phyloP scores from a whole-genome alignment of 2,329 filamentous ascomycete species.

The Dothistroma septosporum region DNA sequence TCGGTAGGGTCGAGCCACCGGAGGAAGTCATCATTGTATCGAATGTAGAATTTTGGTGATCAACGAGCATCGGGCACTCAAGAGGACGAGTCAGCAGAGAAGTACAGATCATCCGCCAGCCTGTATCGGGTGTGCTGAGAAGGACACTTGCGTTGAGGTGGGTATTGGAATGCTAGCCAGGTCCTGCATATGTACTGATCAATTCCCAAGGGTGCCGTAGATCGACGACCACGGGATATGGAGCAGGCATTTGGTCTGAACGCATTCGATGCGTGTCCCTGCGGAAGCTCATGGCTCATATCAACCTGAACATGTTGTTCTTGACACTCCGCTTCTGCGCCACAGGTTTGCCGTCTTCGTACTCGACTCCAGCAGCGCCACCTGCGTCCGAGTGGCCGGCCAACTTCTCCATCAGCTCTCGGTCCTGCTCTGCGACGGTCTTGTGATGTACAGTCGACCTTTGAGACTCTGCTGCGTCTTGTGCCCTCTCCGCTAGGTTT shows the following conservation, averaged over 20 bases:
- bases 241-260: too few species aligned
- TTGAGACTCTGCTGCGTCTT: constrained; percentile 22
- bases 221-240: too few species aligned
- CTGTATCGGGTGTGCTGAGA: too few species aligned
- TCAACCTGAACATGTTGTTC: constrained; percentile 73
- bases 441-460: constrained; percentile 38
- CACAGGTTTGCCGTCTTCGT: constrained; percentile 68
- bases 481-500: constrained; percentile 12
- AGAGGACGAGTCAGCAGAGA: too few species aligned
- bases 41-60: neutral
- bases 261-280: too few species aligned
- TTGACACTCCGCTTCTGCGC: constrained; percentile 70
- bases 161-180: too few species aligned
- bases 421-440: constrained; percentile 60
- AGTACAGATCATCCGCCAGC: too few species aligned
- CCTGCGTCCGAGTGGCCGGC: constrained; percentile 66
- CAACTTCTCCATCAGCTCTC: constrained; percentile 62
- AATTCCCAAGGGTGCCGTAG: too few species aligned
- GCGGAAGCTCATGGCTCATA: constrained; percentile 38
- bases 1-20: neutral
- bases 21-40: constrained; percentile 5
- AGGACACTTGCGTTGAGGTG: too few species aligned
- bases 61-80: too few species aligned
- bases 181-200: too few species aligned
- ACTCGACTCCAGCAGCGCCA: constrained; percentile 67